phyloP scores from a whole-genome alignment of 495 filamentous ascomycete genomes.

The Neurospora cerealis region DNA sequence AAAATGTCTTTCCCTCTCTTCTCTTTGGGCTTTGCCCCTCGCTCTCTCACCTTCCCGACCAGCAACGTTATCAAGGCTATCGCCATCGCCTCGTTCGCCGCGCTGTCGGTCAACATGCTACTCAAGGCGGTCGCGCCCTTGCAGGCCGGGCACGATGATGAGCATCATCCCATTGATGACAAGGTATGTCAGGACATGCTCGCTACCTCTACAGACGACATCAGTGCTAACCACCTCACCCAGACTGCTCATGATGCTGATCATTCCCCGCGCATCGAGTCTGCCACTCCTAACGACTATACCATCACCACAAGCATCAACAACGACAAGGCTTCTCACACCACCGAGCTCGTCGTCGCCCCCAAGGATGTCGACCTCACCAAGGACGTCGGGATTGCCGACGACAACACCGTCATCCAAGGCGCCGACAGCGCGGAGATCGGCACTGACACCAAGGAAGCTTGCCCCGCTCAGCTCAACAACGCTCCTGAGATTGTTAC shows the following conservation, averaged over 20 bases:
- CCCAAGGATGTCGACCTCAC: not conserved
- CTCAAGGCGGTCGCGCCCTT: not conserved
- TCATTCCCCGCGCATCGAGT: fast-evolving
- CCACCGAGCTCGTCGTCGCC: fast-evolving
- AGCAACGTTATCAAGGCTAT: not conserved
- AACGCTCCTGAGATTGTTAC: not conserved
- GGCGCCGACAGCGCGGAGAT: not conserved
- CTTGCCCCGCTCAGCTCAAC: not conserved
- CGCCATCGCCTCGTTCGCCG: not conserved
- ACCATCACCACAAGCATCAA: not conserved
- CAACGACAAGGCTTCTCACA: not conserved
- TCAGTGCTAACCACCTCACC: not conserved
- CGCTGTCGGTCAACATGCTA: not conserved
- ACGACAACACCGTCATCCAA: not conserved
- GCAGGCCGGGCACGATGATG: not conserved
- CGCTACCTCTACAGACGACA: not conserved
- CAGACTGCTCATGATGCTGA: not conserved
- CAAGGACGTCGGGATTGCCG: not conserved
- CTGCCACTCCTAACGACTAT: not conserved
- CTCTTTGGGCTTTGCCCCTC: not conserved
- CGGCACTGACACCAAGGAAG: not conserved
- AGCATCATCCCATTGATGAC: not conserved
- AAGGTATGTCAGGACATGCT: not conserved
- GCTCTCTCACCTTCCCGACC: not conserved
- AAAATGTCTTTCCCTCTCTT: not conserved